These are phyloP conservation scores for Microbotryum intermedium DNA, from an alignment of 1,284 basidiomycete species.

Conservation along the genomic window DNA sequence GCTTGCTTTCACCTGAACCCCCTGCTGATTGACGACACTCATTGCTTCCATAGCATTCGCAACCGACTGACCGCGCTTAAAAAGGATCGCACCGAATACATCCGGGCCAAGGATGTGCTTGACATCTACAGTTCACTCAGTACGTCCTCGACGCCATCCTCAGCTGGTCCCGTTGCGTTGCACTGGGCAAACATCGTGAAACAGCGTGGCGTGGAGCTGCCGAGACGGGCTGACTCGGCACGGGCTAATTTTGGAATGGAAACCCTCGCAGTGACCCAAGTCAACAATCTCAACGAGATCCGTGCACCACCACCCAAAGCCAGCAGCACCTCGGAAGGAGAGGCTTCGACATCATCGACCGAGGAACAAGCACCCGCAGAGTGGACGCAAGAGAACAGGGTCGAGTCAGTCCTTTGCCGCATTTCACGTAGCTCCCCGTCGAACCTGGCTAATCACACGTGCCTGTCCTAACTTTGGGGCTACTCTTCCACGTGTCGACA, in stretches of 20 bases:
- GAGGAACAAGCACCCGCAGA: not conserved
- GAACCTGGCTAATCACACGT: too few species aligned
- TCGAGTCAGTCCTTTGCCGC: conserved; percentile 47
- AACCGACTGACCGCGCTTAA: conserved; percentile 58
- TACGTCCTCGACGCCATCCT: conserved; percentile 36
- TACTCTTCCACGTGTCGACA: too few species aligned
- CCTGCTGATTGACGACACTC: conserved; percentile 11
- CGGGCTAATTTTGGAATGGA: not conserved
- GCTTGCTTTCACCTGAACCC: not conserved
- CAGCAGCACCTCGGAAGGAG: not conserved
- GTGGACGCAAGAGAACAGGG: conserved; percentile 50
- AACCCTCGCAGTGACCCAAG: conserved; percentile 61
- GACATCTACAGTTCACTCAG: conserved; percentile 85
- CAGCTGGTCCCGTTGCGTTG: not conserved
- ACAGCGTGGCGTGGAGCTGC: too few species aligned
- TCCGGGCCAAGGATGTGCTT: conserved; percentile 69
- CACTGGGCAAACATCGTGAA: not conserved
- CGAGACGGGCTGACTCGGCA: too few species aligned
- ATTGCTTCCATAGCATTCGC: conserved; percentile 58
- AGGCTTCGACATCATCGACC: not conserved
- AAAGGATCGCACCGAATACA: conserved; percentile 46
- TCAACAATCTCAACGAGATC: conserved; percentile 86
- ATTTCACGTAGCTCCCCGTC: too few species aligned
- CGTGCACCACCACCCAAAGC: conserved; percentile 49
- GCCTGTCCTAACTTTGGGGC: conserved; percentile 7